phyloP scores from a whole-genome alignment of 305 asterid species.

The Fraxinus velutina region DNA sequence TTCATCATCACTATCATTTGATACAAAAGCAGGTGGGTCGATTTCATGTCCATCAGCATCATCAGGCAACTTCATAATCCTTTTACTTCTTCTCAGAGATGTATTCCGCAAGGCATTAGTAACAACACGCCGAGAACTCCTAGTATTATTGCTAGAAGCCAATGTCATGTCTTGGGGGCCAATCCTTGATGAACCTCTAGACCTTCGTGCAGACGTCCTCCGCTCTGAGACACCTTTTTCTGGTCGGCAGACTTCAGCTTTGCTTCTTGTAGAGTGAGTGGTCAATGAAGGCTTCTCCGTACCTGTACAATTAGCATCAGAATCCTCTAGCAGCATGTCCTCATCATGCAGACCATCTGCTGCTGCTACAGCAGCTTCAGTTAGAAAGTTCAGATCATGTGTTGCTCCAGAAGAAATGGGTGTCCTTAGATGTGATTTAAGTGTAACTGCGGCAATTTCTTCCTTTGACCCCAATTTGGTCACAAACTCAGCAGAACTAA shows the following conservation, averaged over 20 bases:
- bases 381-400: conserved; percentile 45
- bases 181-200: conserved; percentile 57
- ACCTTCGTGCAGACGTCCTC: conserved; percentile 47
- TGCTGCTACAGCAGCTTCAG: conserved; percentile 50
- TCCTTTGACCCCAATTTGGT: conserved; percentile 34
- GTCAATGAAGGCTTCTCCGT: conserved; percentile 33
- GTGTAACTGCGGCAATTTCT: conserved; percentile 34
- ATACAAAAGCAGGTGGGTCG: conserved; percentile 49
- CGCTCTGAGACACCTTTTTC: conserved; percentile 36
- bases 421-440: conserved; percentile 27
- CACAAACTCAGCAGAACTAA: conserved; percentile 39
- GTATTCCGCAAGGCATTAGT: conserved; percentile 38
- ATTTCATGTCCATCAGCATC: conserved; percentile 47
- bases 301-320: conserved; percentile 32
- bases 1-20: conserved; percentile 57
- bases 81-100: conserved; percentile 59
- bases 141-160: conserved; percentile 34
- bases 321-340: conserved; percentile 41
- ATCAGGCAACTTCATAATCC: conserved; percentile 59
- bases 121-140: conserved; percentile 36
- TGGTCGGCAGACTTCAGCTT: conserved; percentile 40
- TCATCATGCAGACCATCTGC: conserved; percentile 43
- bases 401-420: conserved; percentile 30
- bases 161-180: conserved; percentile 36
- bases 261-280: conserved; percentile 49